Percentiles rank a stretch among this genome's conserved stretches.
phyloP scores from a whole-genome alignment of 192 early-diverging fungal species.

The Gaertneriomyces semiglobifer region DNA sequence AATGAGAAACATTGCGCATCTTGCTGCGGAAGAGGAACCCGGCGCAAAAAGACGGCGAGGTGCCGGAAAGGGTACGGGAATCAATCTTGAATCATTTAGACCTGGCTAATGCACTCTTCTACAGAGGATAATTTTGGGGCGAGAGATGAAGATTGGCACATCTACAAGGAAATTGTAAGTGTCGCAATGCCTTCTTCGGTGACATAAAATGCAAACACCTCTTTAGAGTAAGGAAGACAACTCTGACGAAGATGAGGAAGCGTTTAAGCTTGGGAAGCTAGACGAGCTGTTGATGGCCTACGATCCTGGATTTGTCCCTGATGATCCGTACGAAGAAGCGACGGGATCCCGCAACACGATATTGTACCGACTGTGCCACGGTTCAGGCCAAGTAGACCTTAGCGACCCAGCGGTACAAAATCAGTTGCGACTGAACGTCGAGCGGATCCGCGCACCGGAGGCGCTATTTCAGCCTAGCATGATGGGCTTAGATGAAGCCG shows the following conservation, averaged over 20 bases:
- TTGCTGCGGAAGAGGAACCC: constrained; percentile 62
- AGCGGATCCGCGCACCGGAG: constrained; percentile 85
- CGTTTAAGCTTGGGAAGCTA: constrained; percentile 61
- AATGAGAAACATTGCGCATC: constrained; percentile 80
- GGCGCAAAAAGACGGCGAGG: constrained; percentile 57
- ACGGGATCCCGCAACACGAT: constrained; percentile 57
- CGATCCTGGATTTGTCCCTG: constrained; percentile 72
- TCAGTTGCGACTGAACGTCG: constrained; percentile 88
- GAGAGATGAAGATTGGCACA: constrained; percentile 88
- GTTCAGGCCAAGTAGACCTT: constrained; percentile 48
- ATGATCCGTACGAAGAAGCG: constrained; percentile 62
- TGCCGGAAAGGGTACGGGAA: constrained; percentile 21
- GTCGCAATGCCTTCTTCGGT: too few relatives aligned
- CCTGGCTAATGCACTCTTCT: not conserved
- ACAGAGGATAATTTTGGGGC: constrained; percentile 91
- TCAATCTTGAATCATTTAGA: not conserved
- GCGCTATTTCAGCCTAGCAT: constrained; percentile 85
- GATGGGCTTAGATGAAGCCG: constrained; percentile 84
- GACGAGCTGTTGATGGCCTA: constrained; percentile 67
- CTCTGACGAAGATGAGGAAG: constrained; percentile 73
- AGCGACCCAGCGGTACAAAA: constrained; percentile 54
- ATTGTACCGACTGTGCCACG: constrained; percentile 69
- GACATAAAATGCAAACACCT: not conserved
- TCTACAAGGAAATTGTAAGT: constrained; percentile 85
- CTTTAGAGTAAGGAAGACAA: constrained; percentile 72